These are phyloP conservation scores for Ophiocordyceps camponoti-rufipedis DNA, from an alignment of 2,329 filamentous ascomycete species.

Conservation along the genomic window DNA sequence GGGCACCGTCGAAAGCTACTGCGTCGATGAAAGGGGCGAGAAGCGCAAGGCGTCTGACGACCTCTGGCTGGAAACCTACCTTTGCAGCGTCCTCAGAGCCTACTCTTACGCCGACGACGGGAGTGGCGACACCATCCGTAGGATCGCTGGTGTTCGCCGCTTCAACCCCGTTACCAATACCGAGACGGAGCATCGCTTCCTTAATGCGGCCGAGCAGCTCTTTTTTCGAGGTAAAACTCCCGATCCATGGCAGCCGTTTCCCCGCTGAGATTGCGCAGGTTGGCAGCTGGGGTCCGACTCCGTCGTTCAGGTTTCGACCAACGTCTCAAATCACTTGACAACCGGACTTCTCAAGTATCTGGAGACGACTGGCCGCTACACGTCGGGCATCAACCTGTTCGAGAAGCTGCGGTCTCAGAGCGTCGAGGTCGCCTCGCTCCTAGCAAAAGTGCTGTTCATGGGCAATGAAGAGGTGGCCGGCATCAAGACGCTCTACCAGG, in stretches of 20 bases:
- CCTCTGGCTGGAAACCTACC: conserved; percentile 91
- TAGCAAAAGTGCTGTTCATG: conserved; percentile 82
- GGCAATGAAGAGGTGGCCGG: conserved; percentile 96
- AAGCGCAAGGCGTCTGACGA: conserved; percentile 86
- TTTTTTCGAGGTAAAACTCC: conserved; percentile 64
- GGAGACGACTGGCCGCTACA: conserved; percentile 80
- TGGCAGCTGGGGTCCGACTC: conserved; percentile 95
- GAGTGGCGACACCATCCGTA: conserved; percentile 83
- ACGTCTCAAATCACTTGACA: conserved; percentile 89
- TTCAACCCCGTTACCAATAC: conserved; percentile 98
- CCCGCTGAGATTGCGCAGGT: conserved; percentile 28
- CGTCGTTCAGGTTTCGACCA: conserved; percentile 91
- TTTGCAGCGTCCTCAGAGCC: conserved; percentile 83
- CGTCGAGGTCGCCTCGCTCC: conserved; percentile 79
- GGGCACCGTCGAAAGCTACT: conserved; percentile 91
- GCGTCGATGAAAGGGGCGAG: conserved; percentile 89
- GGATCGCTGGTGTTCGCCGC: conserved; percentile 88
- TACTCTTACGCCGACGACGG: conserved; percentile 96
- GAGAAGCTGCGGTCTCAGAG: conserved; percentile 86
- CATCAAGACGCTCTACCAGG: conserved; percentile 71
- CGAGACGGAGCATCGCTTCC: conserved; percentile 92
- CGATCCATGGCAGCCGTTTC: background rate
- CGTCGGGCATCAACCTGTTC: conserved; percentile 93
- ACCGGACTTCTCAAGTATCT: conserved; percentile 91
- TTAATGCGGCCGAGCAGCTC: conserved; percentile 82